A percentile compares a stretch with the other conserved stretches of the same genome.
Evolutionary conservation across 306 rosid genomes (phyloP).

Genomic region (Bauhinia variegata): DNA sequence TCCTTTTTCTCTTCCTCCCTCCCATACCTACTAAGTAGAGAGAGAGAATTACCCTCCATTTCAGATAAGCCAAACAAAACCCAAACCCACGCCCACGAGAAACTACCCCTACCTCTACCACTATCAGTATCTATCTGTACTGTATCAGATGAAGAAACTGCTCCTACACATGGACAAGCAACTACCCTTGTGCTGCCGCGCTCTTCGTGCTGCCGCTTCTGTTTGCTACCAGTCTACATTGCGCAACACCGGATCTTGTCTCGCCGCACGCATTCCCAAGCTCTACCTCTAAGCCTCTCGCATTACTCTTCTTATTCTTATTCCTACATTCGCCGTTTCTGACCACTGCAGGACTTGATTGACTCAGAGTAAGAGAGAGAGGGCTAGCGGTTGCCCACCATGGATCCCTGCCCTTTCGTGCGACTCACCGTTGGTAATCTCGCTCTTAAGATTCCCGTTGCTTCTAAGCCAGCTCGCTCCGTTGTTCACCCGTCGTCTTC

Average conservation of each 20-base stretch:
- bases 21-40: too few relatives aligned
- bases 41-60: neutral
- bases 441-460: conserved; percentile 76
- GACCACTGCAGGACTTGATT: too few relatives aligned
- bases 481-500: conserved; percentile 77
- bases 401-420: conserved; percentile 89
- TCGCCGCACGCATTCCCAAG: neutral
- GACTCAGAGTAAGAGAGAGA: too few relatives aligned
- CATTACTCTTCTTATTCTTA: too few relatives aligned
- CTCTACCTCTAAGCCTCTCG: too few relatives aligned
- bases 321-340: neutral
- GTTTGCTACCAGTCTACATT: neutral
- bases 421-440: conserved; percentile 65
- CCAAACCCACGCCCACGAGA: too few relatives aligned
- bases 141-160: too few relatives aligned
- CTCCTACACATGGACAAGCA: too few relatives aligned
- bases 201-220: neutral
- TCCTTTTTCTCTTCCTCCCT: neutral
- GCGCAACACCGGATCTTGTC: neutral
- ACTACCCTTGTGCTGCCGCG: neutral
- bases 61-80: too few relatives aligned
- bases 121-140: too few relatives aligned
- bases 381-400: neutral
- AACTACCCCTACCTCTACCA: too few relatives aligned
- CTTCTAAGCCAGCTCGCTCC: conserved; percentile 72